Evolutionary conservation across 495 filamentous ascomycete genomes (phyloP).

Genomic region (Aspergillus olivimuriae): DNA sequence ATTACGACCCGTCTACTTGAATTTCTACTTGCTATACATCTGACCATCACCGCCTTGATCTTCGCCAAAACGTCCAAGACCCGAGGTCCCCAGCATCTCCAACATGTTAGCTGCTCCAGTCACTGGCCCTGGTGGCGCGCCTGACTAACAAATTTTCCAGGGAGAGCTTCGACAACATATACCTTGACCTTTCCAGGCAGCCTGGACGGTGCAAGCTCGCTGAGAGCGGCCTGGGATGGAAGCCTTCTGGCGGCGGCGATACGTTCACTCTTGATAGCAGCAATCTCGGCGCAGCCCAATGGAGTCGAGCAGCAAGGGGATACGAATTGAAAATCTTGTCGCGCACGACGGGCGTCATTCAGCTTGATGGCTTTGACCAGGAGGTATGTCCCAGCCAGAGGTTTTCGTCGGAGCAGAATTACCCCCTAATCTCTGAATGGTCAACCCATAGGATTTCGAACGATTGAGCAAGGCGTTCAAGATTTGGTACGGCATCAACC

Average conservation of each 20-base stretch:
- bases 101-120: conserved; percentile 30
- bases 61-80: neutral
- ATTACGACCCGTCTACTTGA: neutral
- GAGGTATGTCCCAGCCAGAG: conserved; percentile 53
- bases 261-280: conserved; percentile 83
- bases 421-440: neutral
- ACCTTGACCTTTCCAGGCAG: conserved; percentile 87
- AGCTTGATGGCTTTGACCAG: conserved; percentile 90
- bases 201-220: conserved; percentile 88
- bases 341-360: conserved; percentile 76
- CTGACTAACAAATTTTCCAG: conserved; percentile 32
- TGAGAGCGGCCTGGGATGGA: conserved; percentile 91
- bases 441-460: conserved; percentile 66
- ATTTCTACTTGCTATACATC: neutral
- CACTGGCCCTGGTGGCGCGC: conserved; percentile 1
- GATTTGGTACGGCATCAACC: conserved; percentile 87
- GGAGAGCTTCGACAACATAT: conserved; percentile 95
- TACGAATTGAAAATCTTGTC: conserved; percentile 88
- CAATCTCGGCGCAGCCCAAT: conserved; percentile 80
- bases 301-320: conserved; percentile 89
- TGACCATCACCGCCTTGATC: neutral
- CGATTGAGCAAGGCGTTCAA: conserved; percentile 87
- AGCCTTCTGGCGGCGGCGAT: conserved; percentile 76
- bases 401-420: neutral
- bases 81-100: conserved; percentile 23